phyloP scores from a whole-genome alignment of 2,329 filamentous ascomycete species.

The Cladosporium sp. region DNA sequence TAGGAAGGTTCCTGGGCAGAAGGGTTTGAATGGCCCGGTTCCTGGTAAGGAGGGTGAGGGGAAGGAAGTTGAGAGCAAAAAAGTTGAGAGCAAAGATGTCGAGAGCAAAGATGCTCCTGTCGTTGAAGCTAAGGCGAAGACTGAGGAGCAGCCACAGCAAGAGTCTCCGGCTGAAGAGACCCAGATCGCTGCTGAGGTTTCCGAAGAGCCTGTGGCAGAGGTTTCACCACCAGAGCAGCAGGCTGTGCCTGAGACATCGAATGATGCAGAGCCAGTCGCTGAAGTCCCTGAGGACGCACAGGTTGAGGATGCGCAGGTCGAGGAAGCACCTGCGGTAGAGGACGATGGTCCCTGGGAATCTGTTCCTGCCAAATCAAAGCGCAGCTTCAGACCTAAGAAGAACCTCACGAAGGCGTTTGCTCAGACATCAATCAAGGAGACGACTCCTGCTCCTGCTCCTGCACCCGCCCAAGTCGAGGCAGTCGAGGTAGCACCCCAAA shows the following conservation, averaged over 20 bases:
- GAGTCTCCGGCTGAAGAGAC: not conserved
- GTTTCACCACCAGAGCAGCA: conserved; percentile 4
- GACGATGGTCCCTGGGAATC: conserved; percentile 5
- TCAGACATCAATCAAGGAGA: not conserved
- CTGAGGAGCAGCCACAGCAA: conserved; percentile 5
- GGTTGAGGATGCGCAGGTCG: not conserved
- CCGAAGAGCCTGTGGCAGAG: conserved; percentile 19
- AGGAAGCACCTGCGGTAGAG: not conserved
- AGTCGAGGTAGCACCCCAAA: conserved; percentile 30
- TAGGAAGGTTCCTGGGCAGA: conserved; percentile 76
- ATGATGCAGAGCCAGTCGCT: not conserved
- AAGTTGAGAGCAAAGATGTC: conserved; percentile 32
- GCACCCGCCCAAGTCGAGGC: conserved; percentile 4
- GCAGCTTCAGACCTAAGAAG: not conserved
- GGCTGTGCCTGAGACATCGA: not conserved
- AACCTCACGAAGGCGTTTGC: conserved; percentile 13
- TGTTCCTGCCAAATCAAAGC: conserved; percentile 1
- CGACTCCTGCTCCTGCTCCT: not conserved
- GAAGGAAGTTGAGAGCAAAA: conserved; percentile 32
- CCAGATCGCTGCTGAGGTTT: conserved; percentile 8
- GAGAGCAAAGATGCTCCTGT: not conserved
- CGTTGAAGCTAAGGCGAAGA: not conserved
- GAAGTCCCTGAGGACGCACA: not conserved
- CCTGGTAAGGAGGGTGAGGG: conserved; percentile 44
- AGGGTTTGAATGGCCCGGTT: conserved; percentile 70